Percentiles rank a stretch among this genome's conserved stretches.
These are phyloP conservation scores for Hyaloperonospora brassicae DNA, from an alignment of 352 stramenopile genomes.

Conservation along the genomic window DNA sequence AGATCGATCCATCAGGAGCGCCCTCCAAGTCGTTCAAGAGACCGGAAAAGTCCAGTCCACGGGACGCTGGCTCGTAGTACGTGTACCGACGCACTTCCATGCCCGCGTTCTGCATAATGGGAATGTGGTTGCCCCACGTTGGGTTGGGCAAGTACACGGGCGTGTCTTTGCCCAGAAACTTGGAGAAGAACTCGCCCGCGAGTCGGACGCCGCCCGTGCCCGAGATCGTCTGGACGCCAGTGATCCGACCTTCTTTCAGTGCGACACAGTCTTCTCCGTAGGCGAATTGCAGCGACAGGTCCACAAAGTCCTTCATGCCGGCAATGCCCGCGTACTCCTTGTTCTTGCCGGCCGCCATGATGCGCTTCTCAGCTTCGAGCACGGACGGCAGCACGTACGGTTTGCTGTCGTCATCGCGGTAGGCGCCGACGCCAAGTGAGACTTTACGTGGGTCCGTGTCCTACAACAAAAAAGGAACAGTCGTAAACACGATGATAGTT, in stretches of 20 bases:
- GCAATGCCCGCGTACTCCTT: conserved; percentile 98
- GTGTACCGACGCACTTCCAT: conserved; percentile 75
- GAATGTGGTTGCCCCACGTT: conserved; percentile 99
- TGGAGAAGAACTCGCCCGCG: conserved; percentile 91
- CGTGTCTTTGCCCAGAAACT: conserved; percentile 79
- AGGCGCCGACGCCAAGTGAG: conserved; percentile 97
- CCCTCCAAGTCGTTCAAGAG: conserved; percentile 93
- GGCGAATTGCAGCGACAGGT: conserved; percentile 92
- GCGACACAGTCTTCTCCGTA: conserved; percentile 93
- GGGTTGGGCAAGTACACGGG: conserved; percentile 98
- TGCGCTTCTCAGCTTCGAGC: conserved; percentile 92
- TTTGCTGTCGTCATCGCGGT: conserved; percentile 91
- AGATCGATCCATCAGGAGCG: conserved; percentile 89
- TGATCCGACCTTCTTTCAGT: conserved; percentile 88
- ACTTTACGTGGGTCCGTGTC: conserved; percentile 93
- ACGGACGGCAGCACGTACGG: conserved; percentile 96
- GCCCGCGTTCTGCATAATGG: conserved; percentile 87
- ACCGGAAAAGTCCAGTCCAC: conserved; percentile 89
- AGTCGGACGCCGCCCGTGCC: conserved; percentile 97
- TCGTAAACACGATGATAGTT: too few relatives aligned
- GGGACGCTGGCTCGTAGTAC: conserved; percentile 81
- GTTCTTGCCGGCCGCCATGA: conserved; percentile 90
- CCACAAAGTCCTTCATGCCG: conserved; percentile 93
- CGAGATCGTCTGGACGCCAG: conserved; percentile 96
- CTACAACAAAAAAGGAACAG: conserved; percentile 21